phyloP scores from a whole-genome alignment of 73 alveolate species.

The Blepharisma stoltei region DNA sequence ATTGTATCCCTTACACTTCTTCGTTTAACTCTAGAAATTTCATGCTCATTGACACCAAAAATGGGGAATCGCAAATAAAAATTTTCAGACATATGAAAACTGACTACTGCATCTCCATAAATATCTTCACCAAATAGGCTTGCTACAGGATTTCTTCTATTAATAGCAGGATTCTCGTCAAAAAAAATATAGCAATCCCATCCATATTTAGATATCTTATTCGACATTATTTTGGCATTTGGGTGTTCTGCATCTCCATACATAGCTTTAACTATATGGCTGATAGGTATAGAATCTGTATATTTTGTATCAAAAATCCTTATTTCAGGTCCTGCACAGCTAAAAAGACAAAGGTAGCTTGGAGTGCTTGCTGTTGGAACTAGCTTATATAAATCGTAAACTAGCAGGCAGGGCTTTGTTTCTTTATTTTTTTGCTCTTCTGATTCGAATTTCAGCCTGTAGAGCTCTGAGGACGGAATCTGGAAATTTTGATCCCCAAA shows the following conservation, averaged over 20 bases:
- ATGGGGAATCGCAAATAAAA: neutral
- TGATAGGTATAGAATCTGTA: neutral
- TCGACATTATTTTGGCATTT: neutral
- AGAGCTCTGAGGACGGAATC: too few species aligned
- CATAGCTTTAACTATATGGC: neutral
- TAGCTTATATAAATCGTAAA: neutral
- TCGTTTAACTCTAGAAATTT: neutral
- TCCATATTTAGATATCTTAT: neutral
- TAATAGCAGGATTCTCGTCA: slow-evolving; percentile 21
- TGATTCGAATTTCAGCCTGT: too few species aligned
- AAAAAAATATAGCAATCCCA: neutral
- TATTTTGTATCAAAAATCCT: neutral
- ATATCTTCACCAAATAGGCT: slow-evolving; percentile 12
- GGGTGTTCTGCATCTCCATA: slow-evolving; percentile 7
- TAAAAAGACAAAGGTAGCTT: neutral
- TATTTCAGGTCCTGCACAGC: slow-evolving; percentile 19
- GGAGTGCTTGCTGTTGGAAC: slow-evolving; percentile 7
- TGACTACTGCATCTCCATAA: slow-evolving; percentile 12
- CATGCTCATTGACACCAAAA: neutral
- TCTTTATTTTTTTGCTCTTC: neutral
- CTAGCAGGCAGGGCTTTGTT: neutral
- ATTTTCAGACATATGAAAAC: neutral
- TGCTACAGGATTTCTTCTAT: neutral
- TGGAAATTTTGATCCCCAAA: too few species aligned
- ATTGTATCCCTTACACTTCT: slow-evolving; percentile 30